Conservation (phyloP, 495 filamentous ascomycete species). For the Platismatia glauca region DNA sequence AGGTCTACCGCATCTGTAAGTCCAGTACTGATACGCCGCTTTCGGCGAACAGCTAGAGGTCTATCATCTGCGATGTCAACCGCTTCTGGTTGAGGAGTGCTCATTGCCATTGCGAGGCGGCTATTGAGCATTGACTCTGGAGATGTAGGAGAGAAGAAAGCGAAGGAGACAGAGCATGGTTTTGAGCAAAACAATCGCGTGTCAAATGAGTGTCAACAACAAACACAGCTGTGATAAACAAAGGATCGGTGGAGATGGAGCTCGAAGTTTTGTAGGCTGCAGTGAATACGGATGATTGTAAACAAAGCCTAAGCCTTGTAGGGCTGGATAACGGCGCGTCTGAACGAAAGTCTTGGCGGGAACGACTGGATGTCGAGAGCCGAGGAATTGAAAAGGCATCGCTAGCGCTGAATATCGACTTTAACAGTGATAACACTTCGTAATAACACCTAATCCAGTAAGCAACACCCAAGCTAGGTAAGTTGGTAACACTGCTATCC, state of each 20-base stretch:
- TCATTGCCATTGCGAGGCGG: constrained; percentile 17
- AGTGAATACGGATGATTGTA: constrained; percentile 16
- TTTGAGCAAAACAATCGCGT: background rate
- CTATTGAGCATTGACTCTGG: constrained; percentile 5
- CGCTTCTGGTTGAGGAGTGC: constrained; percentile 1
- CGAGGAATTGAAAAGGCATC: background rate
- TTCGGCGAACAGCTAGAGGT: constrained; percentile 26
- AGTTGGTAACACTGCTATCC: too few relatives aligned
- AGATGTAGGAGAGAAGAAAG: constrained; percentile 4
- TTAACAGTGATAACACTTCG: too few relatives aligned
- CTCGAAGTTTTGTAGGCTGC: constrained; percentile 11
- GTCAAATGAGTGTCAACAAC: constrained; percentile 1
- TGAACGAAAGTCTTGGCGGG: constrained; percentile 5
- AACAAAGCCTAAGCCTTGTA: constrained; percentile 18
- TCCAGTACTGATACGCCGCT: constrained; percentile 24
- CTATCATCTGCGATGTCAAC: constrained; percentile 17
- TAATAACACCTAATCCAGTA: too few relatives aligned
- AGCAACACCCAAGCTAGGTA: too few relatives aligned
- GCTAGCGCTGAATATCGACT: background rate
- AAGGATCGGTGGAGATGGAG: constrained; percentile 7
- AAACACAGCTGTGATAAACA: constrained; percentile 12
- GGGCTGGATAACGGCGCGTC: constrained; percentile 15
- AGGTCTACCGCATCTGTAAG: constrained; percentile 2
- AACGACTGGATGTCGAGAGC: constrained; percentile 10
- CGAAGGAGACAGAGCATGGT: background rate